These are phyloP conservation scores for Breynia disticha DNA, from an alignment of 441 rosid genomes.

Conservation along the genomic window DNA sequence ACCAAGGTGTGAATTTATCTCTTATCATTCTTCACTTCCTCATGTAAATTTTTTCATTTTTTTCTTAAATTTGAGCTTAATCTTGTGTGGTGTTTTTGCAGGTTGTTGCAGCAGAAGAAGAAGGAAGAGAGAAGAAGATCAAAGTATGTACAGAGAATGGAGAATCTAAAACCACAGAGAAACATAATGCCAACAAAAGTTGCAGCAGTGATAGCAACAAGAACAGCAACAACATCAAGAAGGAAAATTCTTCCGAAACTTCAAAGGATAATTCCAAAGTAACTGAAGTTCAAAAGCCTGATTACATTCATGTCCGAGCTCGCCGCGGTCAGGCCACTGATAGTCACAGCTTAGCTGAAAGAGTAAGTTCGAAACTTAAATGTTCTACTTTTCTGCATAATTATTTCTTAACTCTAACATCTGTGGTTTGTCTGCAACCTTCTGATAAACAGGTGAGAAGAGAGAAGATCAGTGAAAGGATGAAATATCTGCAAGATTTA, in stretches of 20 bases:
- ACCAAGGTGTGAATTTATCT: conserved; percentile 20
- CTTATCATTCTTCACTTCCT: not conserved
- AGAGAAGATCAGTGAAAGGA: conserved; percentile 83
- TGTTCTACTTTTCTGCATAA: not conserved
- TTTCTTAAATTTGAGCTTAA: not conserved
- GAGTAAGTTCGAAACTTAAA: conserved; percentile 34
- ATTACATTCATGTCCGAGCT: conserved; percentile 84
- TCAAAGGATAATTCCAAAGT: conserved; percentile 49
- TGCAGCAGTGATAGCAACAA: conserved; percentile 13
- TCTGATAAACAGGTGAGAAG: conserved; percentile 79
- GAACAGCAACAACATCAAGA: conserved; percentile 17
- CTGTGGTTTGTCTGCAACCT: not conserved
- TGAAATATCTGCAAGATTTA: conserved; percentile 77
- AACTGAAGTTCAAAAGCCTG: conserved; percentile 53
- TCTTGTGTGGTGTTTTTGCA: not conserved
- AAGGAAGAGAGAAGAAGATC: conserved; percentile 26
- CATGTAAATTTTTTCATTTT: not conserved
- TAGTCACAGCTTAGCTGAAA: conserved; percentile 90
- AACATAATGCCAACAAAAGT: conserved; percentile 24
- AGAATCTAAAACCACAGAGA: conserved; percentile 36
- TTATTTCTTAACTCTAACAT: not conserved
- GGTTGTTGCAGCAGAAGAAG: conserved; percentile 38
- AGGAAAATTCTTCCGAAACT: conserved; percentile 31
- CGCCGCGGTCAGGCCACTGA: conserved; percentile 97
- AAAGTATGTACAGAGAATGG: conserved; percentile 38